Evolutionary conservation across 768 basidiomycete species (phyloP), one percentile per base, ranked within the genome.

Genomic region (Multifurca ochricompacta): DNA sequence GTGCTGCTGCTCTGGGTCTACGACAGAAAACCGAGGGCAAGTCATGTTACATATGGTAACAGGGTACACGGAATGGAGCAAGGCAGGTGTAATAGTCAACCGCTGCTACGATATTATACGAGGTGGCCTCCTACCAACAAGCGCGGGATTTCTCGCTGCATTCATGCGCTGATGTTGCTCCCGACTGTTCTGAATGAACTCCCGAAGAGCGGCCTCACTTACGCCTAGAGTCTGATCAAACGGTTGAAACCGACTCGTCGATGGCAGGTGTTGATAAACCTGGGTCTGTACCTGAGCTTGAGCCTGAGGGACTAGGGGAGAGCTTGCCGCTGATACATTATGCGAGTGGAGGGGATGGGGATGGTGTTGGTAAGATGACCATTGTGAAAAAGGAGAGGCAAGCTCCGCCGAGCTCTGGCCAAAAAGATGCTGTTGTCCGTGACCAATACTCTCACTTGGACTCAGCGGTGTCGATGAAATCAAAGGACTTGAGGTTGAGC

Each of bases 151-250:
- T 60, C 65, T 61, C 60, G 62, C 50, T 65, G 67, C 51, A 67
- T 66, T 45, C 35, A 39, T 46, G 13, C 64, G 58, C 43, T 62
- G 69, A 19, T 74, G 76, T 47, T 78, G 77, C 43, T 83, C 82
- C 49, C 82, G 79, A 64, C 83, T 87, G 23, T 78, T 77, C 64
- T 80, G 80, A 51, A 89, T 86, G 53, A 90, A 79, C 59, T 87
- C 85, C 55, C 87, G 77, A 58, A 90, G 74, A 64, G 87, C 83
- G 13, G 83, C 83, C 67, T 90, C 87, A 62, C 85, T 87, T 48
- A 88, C 69, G 39, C 74, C 51, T 13, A 35, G 11, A n/a, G 13
- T 72, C 27, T 74, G 75, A 57, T 78, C 77, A 59, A 82, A 80
- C 5, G 79, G 76, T 53, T 83, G 81, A 63, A 81, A 80, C 9